Evolutionary conservation across 1,284 basidiomycete genomes (phyloP).

Genomic region (Leccinum glutinopallens): DNA sequence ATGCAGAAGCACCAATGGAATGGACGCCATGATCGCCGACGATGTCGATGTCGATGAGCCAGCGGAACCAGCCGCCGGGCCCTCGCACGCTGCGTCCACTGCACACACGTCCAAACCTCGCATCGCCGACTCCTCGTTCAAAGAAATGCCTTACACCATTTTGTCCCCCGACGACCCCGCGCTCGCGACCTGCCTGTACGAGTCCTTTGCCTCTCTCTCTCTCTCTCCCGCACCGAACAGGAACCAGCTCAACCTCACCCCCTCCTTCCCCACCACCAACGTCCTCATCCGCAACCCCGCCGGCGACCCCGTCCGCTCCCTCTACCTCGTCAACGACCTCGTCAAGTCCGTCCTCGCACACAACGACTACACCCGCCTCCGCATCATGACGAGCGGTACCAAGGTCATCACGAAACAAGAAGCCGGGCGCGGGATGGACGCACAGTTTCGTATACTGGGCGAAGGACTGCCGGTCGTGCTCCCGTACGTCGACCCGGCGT

Average conservation of each 20-base stretch:
- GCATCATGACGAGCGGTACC: conserved; percentile 90
- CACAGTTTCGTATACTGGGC: conserved; percentile 77
- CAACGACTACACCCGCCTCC: conserved; percentile 86
- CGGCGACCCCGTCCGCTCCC: conserved; percentile 77
- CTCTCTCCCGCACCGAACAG: conserved; percentile 38
- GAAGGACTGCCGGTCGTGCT: conserved; percentile 87
- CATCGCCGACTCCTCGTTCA: conserved; percentile 61
- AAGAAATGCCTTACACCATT: conserved; percentile 91
- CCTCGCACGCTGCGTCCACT: background rate
- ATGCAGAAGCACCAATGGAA: background rate
- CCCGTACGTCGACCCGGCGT: conserved; percentile 69
- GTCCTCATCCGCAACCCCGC: conserved; percentile 87
- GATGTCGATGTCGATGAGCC: conserved; percentile 24
- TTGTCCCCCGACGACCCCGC: conserved; percentile 71
- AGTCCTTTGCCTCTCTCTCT: conserved; percentile 2
- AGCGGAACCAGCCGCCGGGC: conserved; percentile 1
- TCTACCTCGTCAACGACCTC: conserved; percentile 89
- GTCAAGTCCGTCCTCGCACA: conserved; percentile 79
- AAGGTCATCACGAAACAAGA: conserved; percentile 81
- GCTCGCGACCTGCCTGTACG: conserved; percentile 67
- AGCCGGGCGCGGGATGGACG: conserved; percentile 51
- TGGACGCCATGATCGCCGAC: conserved; percentile 8
- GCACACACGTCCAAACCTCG: conserved; percentile 22
- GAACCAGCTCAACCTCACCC: conserved; percentile 71
- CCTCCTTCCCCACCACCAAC: conserved; percentile 77